These are phyloP conservation scores for Eremomyces bilateralis DNA, from an alignment of 495 filamentous ascomycete species.

Conservation along the genomic window DNA sequence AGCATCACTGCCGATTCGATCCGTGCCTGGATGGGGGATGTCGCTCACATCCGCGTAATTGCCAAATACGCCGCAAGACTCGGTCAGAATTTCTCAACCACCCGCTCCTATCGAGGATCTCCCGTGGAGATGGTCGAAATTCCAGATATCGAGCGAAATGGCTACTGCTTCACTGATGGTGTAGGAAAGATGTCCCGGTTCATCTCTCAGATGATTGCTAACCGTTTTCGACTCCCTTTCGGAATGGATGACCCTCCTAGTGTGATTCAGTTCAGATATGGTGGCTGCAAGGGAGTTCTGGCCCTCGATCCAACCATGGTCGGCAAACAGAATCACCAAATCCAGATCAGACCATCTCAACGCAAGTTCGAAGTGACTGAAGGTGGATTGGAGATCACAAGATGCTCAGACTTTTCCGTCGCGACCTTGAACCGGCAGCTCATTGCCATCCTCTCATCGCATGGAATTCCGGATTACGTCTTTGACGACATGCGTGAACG, in stretches of 20 bases:
- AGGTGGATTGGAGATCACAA: constrained; percentile 62
- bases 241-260: constrained; percentile 35
- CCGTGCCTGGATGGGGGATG: constrained; percentile 77
- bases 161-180: constrained; percentile 67
- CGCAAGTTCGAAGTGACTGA: constrained; percentile 61
- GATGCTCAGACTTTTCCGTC: constrained; percentile 46
- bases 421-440: constrained; percentile 78
- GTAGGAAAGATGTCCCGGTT: constrained; percentile 77
- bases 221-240: constrained; percentile 35
- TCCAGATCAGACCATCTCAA: constrained; percentile 64
- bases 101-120: constrained; percentile 35
- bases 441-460: constrained; percentile 57
- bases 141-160: constrained; percentile 42
- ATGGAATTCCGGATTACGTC: constrained; percentile 45
- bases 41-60: constrained; percentile 51
- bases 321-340: constrained; percentile 28
- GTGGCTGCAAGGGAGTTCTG: constrained; percentile 79
- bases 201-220: constrained; percentile 44
- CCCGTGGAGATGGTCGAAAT: constrained; percentile 27
- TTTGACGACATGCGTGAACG: constrained; percentile 44
- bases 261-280: constrained; percentile 76
- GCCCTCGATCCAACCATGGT: constrained; percentile 27
- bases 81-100: constrained; percentile 93
- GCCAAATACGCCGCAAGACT: constrained; percentile 74
- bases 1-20: constrained; percentile 47